Evolutionary conservation across 106 monocot species (phyloP).

Genomic region (Apostasia ramifera): DNA sequence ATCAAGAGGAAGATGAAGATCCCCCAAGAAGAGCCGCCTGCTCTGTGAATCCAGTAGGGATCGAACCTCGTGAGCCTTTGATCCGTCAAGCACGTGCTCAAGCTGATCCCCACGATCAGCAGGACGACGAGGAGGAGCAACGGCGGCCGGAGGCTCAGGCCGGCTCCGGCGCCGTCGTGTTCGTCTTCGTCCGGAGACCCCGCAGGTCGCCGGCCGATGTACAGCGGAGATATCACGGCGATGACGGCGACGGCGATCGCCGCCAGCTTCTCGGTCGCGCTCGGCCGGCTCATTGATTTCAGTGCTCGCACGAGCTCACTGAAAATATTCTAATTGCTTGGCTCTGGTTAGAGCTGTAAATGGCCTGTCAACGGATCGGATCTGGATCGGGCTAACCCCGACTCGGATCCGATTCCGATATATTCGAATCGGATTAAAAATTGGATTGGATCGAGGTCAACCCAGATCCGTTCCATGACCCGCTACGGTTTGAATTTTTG

Average conservation of each 20-base stretch:
- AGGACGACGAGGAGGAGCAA: constrained; percentile 26
- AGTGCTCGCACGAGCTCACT: neutral
- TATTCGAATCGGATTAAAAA: no score
- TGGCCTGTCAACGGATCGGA: no score
- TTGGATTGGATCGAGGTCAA: no score
- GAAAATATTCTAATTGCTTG: no score
- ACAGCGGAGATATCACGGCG: constrained; percentile 71
- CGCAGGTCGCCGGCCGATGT: constrained; percentile 38
- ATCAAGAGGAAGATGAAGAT: constrained; percentile 46
- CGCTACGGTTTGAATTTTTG: no score
- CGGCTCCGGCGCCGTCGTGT: neutral
- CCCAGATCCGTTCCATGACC: no score
- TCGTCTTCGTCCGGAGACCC: constrained; percentile 18
- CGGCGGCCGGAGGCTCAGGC: constrained; percentile 5
- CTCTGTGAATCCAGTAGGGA: constrained; percentile 88
- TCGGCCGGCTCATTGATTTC: constrained; percentile 25
- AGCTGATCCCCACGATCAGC: constrained; percentile 38
- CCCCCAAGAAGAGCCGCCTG: constrained; percentile 75
- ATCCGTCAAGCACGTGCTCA: constrained; percentile 42
- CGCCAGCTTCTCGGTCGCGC: constrained; percentile 45
- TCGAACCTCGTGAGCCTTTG: constrained; percentile 55
- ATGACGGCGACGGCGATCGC: constrained; percentile 42
- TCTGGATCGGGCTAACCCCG: no score
- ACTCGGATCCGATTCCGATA: no score
- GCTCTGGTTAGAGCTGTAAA: no score